phyloP scores from a whole-genome alignment of 306 rosid genomes.

The Ormosia emarginata region DNA sequence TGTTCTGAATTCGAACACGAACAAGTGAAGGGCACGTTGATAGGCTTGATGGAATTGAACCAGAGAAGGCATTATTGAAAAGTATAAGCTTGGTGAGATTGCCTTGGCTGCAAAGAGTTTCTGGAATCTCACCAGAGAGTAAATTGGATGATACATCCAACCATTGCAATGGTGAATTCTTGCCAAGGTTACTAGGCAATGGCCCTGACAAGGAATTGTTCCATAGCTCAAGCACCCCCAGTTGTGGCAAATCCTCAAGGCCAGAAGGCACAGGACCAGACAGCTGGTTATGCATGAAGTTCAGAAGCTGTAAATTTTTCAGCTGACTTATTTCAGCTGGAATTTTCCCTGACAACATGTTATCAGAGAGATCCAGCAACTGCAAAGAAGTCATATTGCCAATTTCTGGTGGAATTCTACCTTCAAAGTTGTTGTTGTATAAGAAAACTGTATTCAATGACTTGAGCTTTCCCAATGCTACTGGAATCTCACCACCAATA shows the following conservation, averaged over 20 bases:
- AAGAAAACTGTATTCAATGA: conserved; percentile 67
- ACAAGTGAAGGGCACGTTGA: conserved; percentile 67
- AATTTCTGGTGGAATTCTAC: conserved; percentile 55
- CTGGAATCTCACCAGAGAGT: conserved; percentile 75
- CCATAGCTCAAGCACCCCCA: conserved; percentile 80
- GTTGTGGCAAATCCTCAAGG: conserved; percentile 56
- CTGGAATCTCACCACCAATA: conserved; percentile 79
- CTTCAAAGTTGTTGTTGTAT: conserved; percentile 68
- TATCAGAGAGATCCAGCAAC: conserved; percentile 80
- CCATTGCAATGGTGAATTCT: conserved; percentile 76
- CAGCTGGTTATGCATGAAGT: conserved; percentile 73
- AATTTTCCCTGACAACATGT: conserved; percentile 66
- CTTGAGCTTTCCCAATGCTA: conserved; percentile 57
- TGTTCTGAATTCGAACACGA: conserved; percentile 90
- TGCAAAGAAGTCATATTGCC: conserved; percentile 53
- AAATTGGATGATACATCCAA: conserved; percentile 90
- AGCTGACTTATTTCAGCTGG: conserved; percentile 63
- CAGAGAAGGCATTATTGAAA: conserved; percentile 81
- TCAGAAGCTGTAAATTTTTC: conserved; percentile 73
- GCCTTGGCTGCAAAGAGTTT: conserved; percentile 63
- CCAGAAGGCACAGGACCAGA: conserved; percentile 75
- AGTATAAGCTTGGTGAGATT: conserved; percentile 94
- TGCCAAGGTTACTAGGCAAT: conserved; percentile 74
- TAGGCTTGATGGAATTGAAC: conserved; percentile 65
- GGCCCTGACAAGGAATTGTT: conserved; percentile 79